Base-by-base conservation (phyloP, 768 basidiomycete species). In the Psilocybe tampanensis region DNA sequence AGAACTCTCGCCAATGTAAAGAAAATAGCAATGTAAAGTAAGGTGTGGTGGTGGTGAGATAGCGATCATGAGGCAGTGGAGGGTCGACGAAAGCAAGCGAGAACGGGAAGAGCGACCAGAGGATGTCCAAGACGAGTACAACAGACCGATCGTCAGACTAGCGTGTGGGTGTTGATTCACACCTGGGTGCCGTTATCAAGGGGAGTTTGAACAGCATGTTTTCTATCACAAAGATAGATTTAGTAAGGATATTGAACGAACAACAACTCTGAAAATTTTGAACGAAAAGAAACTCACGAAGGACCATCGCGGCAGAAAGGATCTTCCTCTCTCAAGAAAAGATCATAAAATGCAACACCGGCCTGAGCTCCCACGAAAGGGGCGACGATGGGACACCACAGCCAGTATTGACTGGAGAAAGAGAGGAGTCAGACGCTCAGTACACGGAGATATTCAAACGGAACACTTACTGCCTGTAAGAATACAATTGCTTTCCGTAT, bases 351-450 rank as follows among this genome's bases (percentile, higher is more conserved):
- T 51, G 84, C 69, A 7, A 80, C 72, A 12, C 81, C 89, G 21
- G 69, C 66, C 60, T 85, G 79, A 52, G 80, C 87, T 24, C 89
- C 88, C 17, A 82, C 51, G 58, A 88, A 76, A 7, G 88, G 82
- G 1, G 74, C 87, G 12, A 88, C 67, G 19, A 88, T 64, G 15
- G 86, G 83, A 61, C 82, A 84, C 88, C 88, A 90, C 39, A 91
- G 56, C 89, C 88, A 90, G 64, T 89, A 90, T 64, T 90, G 87
- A 61, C 78, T 81, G 64, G 55, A 57, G 69, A 66, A 63, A 19
- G 11, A 41, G 39, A 53, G 24, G n/a, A 39, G 34, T 17, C 23
- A 13, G 9, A 48, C 36, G 55, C 12, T 51, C 34, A 32, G 15
- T 17, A 29, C 9, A 29, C 29, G 4, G 29, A n/a, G 23, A 39